These are phyloP conservation scores for Candida sp. DNA, from an alignment of 1,139 yeast species.

Conservation along the genomic window DNA sequence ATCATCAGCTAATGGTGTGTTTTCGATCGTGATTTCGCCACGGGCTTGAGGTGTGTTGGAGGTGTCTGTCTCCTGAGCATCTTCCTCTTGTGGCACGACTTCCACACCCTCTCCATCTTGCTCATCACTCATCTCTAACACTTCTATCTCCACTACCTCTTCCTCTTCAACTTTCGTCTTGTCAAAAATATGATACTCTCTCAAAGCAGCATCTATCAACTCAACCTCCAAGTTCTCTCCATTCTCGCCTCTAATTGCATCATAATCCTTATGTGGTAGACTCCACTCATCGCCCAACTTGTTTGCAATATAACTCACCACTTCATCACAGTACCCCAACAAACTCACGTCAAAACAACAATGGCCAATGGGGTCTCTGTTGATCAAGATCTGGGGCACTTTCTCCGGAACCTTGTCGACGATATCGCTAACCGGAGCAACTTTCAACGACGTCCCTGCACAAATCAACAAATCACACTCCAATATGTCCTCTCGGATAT, in stretches of 20 bases:
- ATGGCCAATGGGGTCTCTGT: constrained; percentile 80
- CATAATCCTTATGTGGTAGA: constrained; percentile 54
- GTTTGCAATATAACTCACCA: constrained; percentile 66
- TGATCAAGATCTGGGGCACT: constrained; percentile 85
- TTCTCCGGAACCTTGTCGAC: constrained; percentile 72
- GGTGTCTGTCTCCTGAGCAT: not conserved
- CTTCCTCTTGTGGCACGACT: not conserved
- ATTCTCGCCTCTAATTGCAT: constrained; percentile 20
- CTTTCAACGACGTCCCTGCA: constrained; percentile 94
- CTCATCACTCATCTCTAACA: not conserved
- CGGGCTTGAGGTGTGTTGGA: not conserved
- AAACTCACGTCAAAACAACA: constrained; percentile 82
- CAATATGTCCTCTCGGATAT: constrained; percentile 58
- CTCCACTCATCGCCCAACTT: constrained; percentile 62
- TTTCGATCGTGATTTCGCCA: constrained; percentile 1
- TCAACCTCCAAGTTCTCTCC: constrained; percentile 23
- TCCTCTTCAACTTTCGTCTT: constrained; percentile 3
- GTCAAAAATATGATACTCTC: constrained; percentile 23
- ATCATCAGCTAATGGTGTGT: constrained; percentile 4
- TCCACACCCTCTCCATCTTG: not conserved
- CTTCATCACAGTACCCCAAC: constrained; percentile 89
- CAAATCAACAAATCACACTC: constrained; percentile 84
- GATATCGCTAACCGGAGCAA: constrained; percentile 95
- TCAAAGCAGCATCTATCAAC: constrained; percentile 25
- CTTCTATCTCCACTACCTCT: not conserved